Percentiles rank a stretch among this genome's conserved stretches.
These are phyloP conservation scores for Leptographium galeiforme DNA, from an alignment of 2,329 filamentous ascomycete species.

Conservation along the genomic window DNA sequence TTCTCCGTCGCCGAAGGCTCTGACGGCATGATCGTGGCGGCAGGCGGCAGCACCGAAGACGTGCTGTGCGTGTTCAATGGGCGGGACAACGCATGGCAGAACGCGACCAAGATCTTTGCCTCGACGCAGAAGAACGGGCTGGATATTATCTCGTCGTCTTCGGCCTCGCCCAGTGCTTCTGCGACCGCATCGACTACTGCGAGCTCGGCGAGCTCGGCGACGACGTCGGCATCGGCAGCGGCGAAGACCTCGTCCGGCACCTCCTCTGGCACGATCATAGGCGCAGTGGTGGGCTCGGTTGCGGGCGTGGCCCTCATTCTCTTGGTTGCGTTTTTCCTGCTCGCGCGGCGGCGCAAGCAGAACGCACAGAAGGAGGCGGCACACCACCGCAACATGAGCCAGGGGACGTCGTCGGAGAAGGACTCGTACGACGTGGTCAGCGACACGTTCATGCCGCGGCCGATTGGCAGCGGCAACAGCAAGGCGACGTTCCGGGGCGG, in stretches of 20 bases:
- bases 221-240: slow-evolving; percentile 7
- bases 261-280: slow-evolving; percentile 49
- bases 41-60: slow-evolving; percentile 54
- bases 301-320: slow-evolving; percentile 59
- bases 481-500: slow-evolving; percentile 31
- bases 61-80: slow-evolving; percentile 68
- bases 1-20: slow-evolving; percentile 59
- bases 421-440: slow-evolving; percentile 34
- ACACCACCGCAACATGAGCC: slow-evolving; percentile 29
- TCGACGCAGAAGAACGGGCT: slow-evolving; percentile 23
- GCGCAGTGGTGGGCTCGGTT: slow-evolving; percentile 71
- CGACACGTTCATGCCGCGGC: slow-evolving; percentile 23
- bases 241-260: slow-evolving; percentile 10
- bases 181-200: slow-evolving; percentile 14
- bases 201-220: slow-evolving; percentile 5
- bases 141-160: slow-evolving; percentile 17
- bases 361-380: slow-evolving; percentile 35
- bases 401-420: slow-evolving; percentile 42
- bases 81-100: slow-evolving; percentile 62
- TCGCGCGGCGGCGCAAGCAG: slow-evolving; percentile 43
- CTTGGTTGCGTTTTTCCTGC: slow-evolving; percentile 55
- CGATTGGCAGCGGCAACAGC: slow-evolving; percentile 16
- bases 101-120: slow-evolving; percentile 51
- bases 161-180: slow-evolving; percentile 11
- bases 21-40: slow-evolving; percentile 58